Percentiles rank a stretch among this genome's conserved stretches.
Evolutionary conservation across 306 rosid genomes (phyloP).

Genomic region (Morella rubra): DNA sequence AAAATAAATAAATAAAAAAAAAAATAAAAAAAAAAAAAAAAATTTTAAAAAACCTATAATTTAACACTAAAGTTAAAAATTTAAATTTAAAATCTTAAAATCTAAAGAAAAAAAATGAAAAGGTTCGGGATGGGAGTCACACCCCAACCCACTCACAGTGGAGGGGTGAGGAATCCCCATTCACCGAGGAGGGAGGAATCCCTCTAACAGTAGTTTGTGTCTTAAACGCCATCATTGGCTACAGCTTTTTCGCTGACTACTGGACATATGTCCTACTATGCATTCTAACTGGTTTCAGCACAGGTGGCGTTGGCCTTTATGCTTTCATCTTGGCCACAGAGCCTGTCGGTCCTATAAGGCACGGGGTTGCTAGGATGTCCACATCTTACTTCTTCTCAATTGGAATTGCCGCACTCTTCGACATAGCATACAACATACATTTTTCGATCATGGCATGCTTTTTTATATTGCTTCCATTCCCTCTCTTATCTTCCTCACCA

Average conservation of each 20-base stretch:
- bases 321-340: conserved; percentile 83
- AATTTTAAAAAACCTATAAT: too few relatives aligned
- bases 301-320: conserved; percentile 83
- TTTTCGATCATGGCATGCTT: conserved; percentile 65
- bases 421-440: conserved; percentile 57
- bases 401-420: conserved; percentile 69
- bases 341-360: conserved; percentile 69
- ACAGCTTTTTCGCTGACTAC: conserved; percentile 73
- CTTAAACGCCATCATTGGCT: conserved; percentile 65
- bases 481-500: conserved; percentile 55
- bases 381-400: conserved; percentile 89
- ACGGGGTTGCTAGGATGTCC: conserved; percentile 77
- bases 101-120: too few relatives aligned
- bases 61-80: too few relatives aligned
- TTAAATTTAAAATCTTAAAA: too few relatives aligned
- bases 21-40: too few relatives aligned
- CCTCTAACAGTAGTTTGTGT: conserved; percentile 70
- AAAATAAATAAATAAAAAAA: too few relatives aligned
- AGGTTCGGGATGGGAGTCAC: too few relatives aligned
- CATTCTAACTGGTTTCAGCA: conserved; percentile 77
- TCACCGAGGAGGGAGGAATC: too few relatives aligned
- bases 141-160: too few relatives aligned
- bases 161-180: too few relatives aligned
- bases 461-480: conserved; percentile 79
- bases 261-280: conserved; percentile 60